These are phyloP conservation scores for Tetrapisispora phaffii DNA, from an alignment of 805 yeast genomes.

Conservation along the genomic window DNA sequence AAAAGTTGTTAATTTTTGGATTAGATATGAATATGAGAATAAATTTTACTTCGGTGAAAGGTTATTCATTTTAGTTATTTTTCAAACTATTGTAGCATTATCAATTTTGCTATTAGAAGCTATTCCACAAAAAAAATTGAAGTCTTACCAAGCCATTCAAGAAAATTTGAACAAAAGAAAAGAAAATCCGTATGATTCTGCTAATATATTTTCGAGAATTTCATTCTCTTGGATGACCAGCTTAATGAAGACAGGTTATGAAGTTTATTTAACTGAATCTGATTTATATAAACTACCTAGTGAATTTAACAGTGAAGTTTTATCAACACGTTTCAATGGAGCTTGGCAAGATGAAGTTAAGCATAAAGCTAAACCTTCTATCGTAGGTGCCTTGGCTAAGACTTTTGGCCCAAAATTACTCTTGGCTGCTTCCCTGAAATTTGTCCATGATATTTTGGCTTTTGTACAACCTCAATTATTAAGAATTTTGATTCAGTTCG, in stretches of 20 bases:
- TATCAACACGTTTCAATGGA: slow-evolving; percentile 40
- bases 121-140: slow-evolving; percentile 32
- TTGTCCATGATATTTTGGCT: slow-evolving; percentile 65
- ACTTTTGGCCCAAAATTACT: slow-evolving; percentile 70
- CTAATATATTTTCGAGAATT: slow-evolving; percentile 61
- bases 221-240: slow-evolving; percentile 89
- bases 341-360: slow-evolving; percentile 54
- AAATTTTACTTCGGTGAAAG: slow-evolving; percentile 20
- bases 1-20: slow-evolving; percentile 33
- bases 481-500: slow-evolving; percentile 51
- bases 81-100: slow-evolving; percentile 27
- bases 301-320: slow-evolving; percentile 45
- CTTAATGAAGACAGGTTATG: slow-evolving; percentile 69
- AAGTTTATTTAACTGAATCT: slow-evolving; percentile 38
- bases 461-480: slow-evolving; percentile 83
- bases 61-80: slow-evolving; percentile 25
- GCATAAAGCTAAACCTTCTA: slow-evolving; percentile 37
- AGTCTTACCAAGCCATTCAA: slow-evolving; percentile 35
- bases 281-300: slow-evolving; percentile 78
- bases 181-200: slow-evolving; percentile 32
- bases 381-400: slow-evolving; percentile 48
- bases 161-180: slow-evolving; percentile 24
- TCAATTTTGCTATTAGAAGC: slow-evolving; percentile 30
- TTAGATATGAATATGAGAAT: slow-evolving; percentile 28
- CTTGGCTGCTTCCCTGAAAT: slow-evolving; percentile 64